Evolutionary conservation across 2,329 filamentous ascomycete genomes (phyloP), one percentile per base, ranked within the genome.

Genomic region (Penicillium italicum): DNA sequence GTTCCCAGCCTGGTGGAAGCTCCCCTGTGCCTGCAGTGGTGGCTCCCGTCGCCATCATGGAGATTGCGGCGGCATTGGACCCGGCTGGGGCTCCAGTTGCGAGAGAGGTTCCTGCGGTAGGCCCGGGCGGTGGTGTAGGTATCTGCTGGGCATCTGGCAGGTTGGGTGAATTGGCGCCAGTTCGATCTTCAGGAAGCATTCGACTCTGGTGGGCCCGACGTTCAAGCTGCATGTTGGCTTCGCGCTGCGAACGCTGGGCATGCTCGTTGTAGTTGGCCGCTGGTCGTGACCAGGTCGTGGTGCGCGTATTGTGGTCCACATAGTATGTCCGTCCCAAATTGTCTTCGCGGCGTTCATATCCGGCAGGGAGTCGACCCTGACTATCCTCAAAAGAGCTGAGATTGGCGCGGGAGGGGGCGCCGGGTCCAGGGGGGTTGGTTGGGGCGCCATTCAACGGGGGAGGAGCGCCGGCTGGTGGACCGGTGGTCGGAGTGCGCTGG

Each of bases 261-360:
- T 85, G 85, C 43, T 88, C 86, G 58, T 87, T 92, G 67, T 87
- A 88, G 57, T 86, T 86, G 37, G 83, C 82, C n/a, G 90, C 89
- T 8, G 94, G 94, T 57, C 94, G 82, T 65, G 90, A 93, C 94
- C 94, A 99, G 65, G 93, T 97, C 0, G 94, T 99, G 53, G 94
- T 93, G 66, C 94, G 83, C 7, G 92, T 96, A 73, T 97, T 97
- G 73, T 97, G 94, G 69, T 99, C 94, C 50, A 99, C 94, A 72
- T 97, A 99, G 72, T 99, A 99, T 22, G 93, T 97, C 67, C 94
- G 85, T 50, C 94, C 93, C 41, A 97, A 76, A 65, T 97, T 94
- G 72, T 99, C 94, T 74, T 97, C 93, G 54, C 94, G 85, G 53
- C 94, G 86, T 77, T 99, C 94, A 93, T 94, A 99, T 33, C 94